Evolutionary conservation across 164 flowering plant genomes (phyloP), one percentile per base, ranked within the genome.

Genomic region (Nymphaea thermarum): DNA sequence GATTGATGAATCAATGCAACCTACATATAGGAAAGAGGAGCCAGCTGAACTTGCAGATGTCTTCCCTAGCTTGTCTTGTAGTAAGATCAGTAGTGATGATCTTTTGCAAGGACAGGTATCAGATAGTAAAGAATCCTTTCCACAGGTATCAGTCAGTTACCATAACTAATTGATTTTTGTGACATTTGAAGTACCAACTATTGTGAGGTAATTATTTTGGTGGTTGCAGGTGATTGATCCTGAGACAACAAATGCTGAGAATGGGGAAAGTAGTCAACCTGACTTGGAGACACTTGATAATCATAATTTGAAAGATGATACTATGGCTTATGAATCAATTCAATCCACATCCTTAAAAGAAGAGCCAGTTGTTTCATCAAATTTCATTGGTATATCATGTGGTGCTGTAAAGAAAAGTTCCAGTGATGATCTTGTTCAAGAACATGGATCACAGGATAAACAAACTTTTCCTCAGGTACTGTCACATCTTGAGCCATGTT

Each of bases 41-140:
- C 95, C 93, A 2, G 77, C 86, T 43, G 85, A 96, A 71, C 98
- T 96, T 11, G 83, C 80, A 72, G 81, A 86, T 25, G 81, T 81
- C 66, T 85, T 84, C 68, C 97, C 96, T 68, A 88, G 85, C 3
- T 93, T 91, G 4, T 89, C 86, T 71, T 83, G 83, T 62, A 6
- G 62, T 68, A 91, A 84, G 71, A 84, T 72, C 72, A 78, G 59
- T 45, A 47, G 77, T 57, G 60, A n/a, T 64, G 77, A 69, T 14
- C 57, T 53, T 3, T 74, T 42, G 65, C 71, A 76, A 70, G 82
- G 81, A 17, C 45, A 66, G 59, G 15, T 66, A 14, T n/a, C 17
- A 53, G 12, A 44, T 70, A 44, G 11, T 59, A 11, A 43, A 14
- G 80, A 69, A 67, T 63, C 72, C 12, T 4, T 41, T 62, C 72